Base-by-base conservation (phyloP, 2,329 filamentous ascomycete species). In the Acarospora socialis region DNA sequence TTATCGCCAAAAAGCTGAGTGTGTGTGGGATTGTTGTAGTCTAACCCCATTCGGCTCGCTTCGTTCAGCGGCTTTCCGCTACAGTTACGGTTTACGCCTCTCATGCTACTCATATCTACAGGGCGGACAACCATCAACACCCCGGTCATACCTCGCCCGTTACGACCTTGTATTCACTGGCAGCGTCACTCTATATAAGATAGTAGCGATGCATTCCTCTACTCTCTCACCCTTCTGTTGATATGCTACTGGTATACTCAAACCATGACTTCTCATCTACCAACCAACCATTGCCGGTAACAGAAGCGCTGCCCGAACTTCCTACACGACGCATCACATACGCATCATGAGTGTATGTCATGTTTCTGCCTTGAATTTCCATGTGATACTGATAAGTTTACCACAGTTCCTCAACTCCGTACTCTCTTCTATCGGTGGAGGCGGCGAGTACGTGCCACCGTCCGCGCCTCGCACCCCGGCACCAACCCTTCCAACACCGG, bases 381-480 rank as follows among this genome's bases (percentile, higher is more conserved):
- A 2, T 21, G 4, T 9, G 18, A 16, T 21, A 15, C 32, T 37
- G 16, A 34, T 15, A 1, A 7, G 13, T 5, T 21, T 24, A 8
- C 16, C n/a, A 37, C n/a, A 65, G 61, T 65, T 66, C 41, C 56
- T 67, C 35, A 62, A 62, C 44, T 65, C 63, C 14, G 56, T 66
- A 22, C 56, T 67, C 38, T 58, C 61, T 35, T 65, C 62, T 22
- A 61, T 66, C 37, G 59, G 60, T 45, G 59, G 54, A 38, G 57
- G 56, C 30, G 47, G 44, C 17, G 34, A n/a, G n/a, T n/a, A n/a
- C n/a, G n/a, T n/a, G n/a, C n/a, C n/a, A n/a, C n/a, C n/a, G n/a
- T n/a, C n/a, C n/a, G n/a, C n/a, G n/a, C n/a, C n/a, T n/a, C n/a
- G n/a, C n/a, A n/a, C n/a, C 8, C 25, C 14, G 12, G 17, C 24